Base-by-base conservation (phyloP, 2,329 filamentous ascomycete species). In the Chlorencoelia australis region DNA sequence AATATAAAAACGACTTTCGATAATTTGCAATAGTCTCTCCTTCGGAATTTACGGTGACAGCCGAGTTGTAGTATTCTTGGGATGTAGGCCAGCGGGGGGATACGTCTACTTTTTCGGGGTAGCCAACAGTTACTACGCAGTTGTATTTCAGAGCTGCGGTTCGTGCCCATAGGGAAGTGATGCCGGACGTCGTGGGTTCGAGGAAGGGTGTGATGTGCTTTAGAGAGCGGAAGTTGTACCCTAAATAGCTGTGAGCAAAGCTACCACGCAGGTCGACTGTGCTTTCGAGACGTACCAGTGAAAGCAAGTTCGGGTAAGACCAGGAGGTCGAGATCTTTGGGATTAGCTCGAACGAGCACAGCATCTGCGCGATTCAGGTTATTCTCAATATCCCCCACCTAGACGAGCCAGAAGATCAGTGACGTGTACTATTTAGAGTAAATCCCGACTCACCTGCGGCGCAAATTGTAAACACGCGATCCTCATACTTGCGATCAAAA, bases 251-350 rank as follows among this genome's bases (percentile, higher is more conserved):
- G 6, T 36, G 22, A 40, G 17, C 3, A 10, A 10, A n/a, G 9
- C 15, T 17, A 11, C 9, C 9, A 18, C 16, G 28, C 15, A 7
- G 2, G 11, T 8, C 10, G 17, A 20, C 24, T 11, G 22, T 13
- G 11, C 20, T 16, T n/a, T 17, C 21, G 7, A 22, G 14, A 39
- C 44, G 47, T 59, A 82, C 79, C 79, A 39, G 75, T 70, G 52
- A 89, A 86, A 1, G 83, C 80, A 56, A 89, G 62, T 54, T 89
- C 84, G 0, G 84, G 82, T 0, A 89, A 61, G 0, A 89, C 73
- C 0, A 91, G 64, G 19, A 88, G 66, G 52, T 86, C 80, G 1
- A 88, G 48, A n/a, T 68, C 61, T 2, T 69, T 59, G 0, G 67
- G 60, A 5, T 67, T 59, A 0, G 71, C 68, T 17, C 54, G 63